phyloP scores from a whole-genome alignment of 148 eudicot species.

The Heliamphora exappendiculata region DNA sequence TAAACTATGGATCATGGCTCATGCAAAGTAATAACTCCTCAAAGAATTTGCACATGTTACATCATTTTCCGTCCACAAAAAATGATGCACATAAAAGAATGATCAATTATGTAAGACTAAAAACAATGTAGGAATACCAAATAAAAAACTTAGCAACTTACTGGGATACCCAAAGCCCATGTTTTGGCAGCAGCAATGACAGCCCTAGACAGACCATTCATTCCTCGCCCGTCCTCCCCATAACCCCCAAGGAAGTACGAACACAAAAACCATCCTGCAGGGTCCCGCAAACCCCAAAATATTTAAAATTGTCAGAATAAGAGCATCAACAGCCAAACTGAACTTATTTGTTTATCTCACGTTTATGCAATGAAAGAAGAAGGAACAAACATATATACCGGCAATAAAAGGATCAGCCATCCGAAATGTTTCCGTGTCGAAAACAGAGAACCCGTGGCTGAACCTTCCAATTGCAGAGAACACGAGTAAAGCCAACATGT shows the following conservation, averaged over 20 bases:
- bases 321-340: not conserved
- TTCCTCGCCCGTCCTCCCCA: constrained; percentile 76
- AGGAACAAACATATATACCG: constrained; percentile 32
- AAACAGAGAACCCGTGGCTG: constrained; percentile 83
- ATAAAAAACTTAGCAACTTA: constrained; percentile 20
- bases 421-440: constrained; percentile 66
- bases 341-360: not conserved
- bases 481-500: constrained; percentile 70
- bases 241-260: constrained; percentile 95
- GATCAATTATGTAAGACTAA: not conserved
- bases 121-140: not conserved
- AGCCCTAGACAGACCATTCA: constrained; percentile 72
- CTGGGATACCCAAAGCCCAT: constrained; percentile 85
- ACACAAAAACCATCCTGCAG: constrained; percentile 82
- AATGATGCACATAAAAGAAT: not conserved
- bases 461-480: constrained; percentile 88
- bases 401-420: constrained; percentile 96
- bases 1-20: not conserved
- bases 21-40: not conserved
- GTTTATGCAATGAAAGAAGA: not conserved
- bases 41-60: not conserved
- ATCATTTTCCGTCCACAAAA: not conserved
- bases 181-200: constrained; percentile 73
- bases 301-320: not conserved
- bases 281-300: not conserved